A percentile compares a stretch with the other conserved stretches of the same genome.
phyloP scores from a whole-genome alignment of 2,329 filamentous ascomycete species.

The Zelopaecilomyces penicillatus region DNA sequence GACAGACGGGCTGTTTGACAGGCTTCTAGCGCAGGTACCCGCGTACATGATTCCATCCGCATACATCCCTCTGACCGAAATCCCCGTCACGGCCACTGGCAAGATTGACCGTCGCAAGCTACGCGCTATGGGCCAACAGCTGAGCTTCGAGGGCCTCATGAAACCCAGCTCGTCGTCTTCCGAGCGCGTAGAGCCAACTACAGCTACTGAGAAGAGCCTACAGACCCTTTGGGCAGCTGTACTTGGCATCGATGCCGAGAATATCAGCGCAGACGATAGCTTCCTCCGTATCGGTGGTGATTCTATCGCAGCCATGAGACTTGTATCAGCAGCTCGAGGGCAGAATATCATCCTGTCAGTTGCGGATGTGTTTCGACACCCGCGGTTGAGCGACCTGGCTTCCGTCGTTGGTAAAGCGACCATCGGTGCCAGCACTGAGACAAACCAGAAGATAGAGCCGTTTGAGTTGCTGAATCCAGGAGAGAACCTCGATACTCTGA shows the following conservation, averaged over 20 bases:
- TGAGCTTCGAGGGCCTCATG: too few relatives aligned
- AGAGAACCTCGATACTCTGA: too few relatives aligned
- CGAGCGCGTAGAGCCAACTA: not conserved
- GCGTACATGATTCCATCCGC: not conserved
- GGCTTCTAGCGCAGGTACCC: not conserved
- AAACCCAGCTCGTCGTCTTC: too few relatives aligned
- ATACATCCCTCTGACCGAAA: not conserved
- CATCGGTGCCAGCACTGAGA: too few relatives aligned
- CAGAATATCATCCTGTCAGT: conserved; percentile 1
- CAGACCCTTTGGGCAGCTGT: conserved; percentile 27
- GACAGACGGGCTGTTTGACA: not conserved
- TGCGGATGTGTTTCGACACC: conserved; percentile 6
- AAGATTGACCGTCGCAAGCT: not conserved
- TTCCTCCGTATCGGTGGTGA: conserved; percentile 43
- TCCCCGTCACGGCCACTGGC: not conserved
- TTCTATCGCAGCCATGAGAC: conserved; percentile 39
- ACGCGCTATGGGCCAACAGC: not conserved
- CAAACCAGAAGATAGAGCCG: too few relatives aligned
- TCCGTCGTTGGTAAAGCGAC: too few relatives aligned
- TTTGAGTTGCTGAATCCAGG: too few relatives aligned
- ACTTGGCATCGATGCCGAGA: conserved; percentile 21
- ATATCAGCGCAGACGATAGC: conserved; percentile 33
- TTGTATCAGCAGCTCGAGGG: conserved; percentile 18
- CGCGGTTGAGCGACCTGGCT: not conserved
- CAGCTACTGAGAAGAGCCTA: conserved; percentile 14